Evolutionary conservation across 129 eudicot species (phyloP).

Genomic region (sunflower (Helianthus annuus)): DNA sequence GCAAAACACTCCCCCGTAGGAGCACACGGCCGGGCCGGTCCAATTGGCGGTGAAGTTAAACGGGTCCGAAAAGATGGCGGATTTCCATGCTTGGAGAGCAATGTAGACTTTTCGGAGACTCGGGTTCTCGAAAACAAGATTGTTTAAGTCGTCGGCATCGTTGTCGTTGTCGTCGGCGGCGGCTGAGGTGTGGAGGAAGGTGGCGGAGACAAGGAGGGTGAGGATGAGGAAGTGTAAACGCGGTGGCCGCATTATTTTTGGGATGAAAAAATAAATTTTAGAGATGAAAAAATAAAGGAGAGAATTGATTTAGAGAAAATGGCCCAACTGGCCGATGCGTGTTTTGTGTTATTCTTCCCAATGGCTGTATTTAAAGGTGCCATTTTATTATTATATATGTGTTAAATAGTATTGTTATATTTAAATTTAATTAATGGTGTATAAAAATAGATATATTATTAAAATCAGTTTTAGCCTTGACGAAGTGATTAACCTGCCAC

Average conservation of each 20-base stretch:
- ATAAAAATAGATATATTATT: slow-evolving; percentile 3
- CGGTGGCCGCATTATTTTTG: slow-evolving; percentile 30
- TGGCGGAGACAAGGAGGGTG: slow-evolving; percentile 29
- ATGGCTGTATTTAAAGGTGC: slow-evolving; percentile 26
- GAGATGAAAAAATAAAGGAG: not conserved
- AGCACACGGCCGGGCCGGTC: slow-evolving; percentile 76
- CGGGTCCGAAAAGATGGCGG: slow-evolving; percentile 78
- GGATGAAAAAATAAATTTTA: not conserved
- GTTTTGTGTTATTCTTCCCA: slow-evolving; percentile 21
- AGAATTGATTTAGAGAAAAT: slow-evolving; percentile 14
- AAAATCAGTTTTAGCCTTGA: slow-evolving; percentile 22
- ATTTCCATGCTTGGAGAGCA: slow-evolving; percentile 91
- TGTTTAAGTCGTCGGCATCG: slow-evolving; percentile 27
- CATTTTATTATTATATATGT: not conserved
- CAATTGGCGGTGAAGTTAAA: slow-evolving; percentile 74
- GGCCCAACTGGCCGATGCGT: slow-evolving; percentile 43
- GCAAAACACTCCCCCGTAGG: slow-evolving; percentile 72
- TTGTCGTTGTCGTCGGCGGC: slow-evolving; percentile 35
- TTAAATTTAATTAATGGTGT: not conserved
- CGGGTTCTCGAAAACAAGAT: slow-evolving; percentile 54
- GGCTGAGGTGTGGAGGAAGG: slow-evolving; percentile 26
- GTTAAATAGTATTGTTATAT: not conserved
- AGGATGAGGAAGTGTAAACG: slow-evolving; percentile 29
- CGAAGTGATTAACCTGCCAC: slow-evolving; percentile 39
- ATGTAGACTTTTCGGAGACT: slow-evolving; percentile 68